Evolutionary conservation across 345 rosid genomes (phyloP), one percentile per base, ranked within the genome.

Genomic region (Streptanthus diversifolius): DNA sequence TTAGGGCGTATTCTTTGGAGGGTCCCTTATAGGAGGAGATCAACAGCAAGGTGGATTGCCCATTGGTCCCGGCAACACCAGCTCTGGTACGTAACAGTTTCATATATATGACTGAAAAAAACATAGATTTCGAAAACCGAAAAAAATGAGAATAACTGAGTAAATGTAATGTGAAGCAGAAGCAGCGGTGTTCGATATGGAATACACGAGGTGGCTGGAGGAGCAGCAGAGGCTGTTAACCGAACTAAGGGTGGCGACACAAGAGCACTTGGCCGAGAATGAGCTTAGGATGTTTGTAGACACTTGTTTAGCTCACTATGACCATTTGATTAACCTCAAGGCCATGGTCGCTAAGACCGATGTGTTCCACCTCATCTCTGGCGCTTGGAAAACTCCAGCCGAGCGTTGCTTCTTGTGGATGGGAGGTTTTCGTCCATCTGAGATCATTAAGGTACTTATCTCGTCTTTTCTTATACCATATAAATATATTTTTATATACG

Each of bases 351-450:
- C 92, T 51, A 90, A 88, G 58, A 72, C 91, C 10, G 99, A 95
- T 70, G 97, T 92, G 29, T 95, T 95, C 70, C 98, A 95, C 66
- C 87, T 95, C 24, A 84, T 90, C 7, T 92, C 99, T 44, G 99
- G 99, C 51, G 82, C 83, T 79, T 95, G 99, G 99, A 92, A 85
- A 86, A 81, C 99, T 63, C 99, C 98, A 3, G 97, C 97, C 3
- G 99, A 95, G 65, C 84, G 99, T n/a, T 95, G 98, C 80, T 95
- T 90, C 86, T 75, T 90, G 91, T 95, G 99, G 99, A 72, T 95
- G 83, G 99, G 98, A 2, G 99, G 90, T 36, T 95, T 88, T 68
- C 93, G 97, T 7, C 99, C 99, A 9, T 95, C 98, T 17, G 97
- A 92, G 72, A 86, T 95, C 84, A 86, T 95, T 81, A 95, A 87